Percentiles rank a stretch among this genome's conserved stretches.
These are phyloP conservation scores for Talaromyces sp. DNA, from an alignment of 2,329 filamentous ascomycete genomes.

Conservation along the genomic window DNA sequence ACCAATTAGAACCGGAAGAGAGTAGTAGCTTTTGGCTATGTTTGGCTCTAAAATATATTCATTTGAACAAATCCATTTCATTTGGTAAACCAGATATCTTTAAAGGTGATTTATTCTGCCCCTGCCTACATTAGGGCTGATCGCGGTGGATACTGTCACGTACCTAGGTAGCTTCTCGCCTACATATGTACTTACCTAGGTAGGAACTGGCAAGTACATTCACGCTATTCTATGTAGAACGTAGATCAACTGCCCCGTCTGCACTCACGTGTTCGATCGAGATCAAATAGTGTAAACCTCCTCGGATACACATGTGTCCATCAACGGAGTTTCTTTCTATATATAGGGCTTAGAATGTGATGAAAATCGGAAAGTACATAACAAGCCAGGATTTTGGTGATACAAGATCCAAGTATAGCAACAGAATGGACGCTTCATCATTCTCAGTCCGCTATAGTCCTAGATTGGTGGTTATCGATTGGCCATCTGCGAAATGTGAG, in stretches of 20 bases:
- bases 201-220: background rate
- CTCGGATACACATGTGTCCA: background rate
- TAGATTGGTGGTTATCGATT: background rate
- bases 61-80: no score
- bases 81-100: no score
- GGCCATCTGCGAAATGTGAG: background rate
- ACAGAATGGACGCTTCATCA: background rate
- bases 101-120: background rate
- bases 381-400: background rate
- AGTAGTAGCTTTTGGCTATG: no score
- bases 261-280: background rate
- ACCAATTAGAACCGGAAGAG: no score
- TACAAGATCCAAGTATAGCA: background rate
- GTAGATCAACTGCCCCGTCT: background rate
- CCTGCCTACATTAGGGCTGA: background rate
- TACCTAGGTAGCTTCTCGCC: background rate
- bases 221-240: background rate
- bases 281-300: background rate
- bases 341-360: conserved; percentile 1
- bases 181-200: background rate
- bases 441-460: background rate
- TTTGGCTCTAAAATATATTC: no score
- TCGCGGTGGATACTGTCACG: background rate
- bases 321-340: background rate
- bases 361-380: background rate